phyloP scores from a whole-genome alignment of 2,329 filamentous ascomycete species.

The Aureobasidium melanogenum region DNA sequence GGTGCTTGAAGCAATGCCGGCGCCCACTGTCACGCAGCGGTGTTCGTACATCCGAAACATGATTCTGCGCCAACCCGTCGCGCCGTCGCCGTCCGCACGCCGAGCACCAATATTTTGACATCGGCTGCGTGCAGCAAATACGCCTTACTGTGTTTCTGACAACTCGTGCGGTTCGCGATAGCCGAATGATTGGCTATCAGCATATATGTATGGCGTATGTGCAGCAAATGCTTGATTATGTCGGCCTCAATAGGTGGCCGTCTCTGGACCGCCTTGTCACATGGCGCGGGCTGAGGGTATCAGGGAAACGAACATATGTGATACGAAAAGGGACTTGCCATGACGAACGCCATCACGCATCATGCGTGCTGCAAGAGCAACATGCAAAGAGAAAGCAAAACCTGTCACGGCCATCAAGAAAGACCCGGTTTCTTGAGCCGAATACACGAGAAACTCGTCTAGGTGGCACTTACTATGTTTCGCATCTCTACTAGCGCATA shows the following conservation, averaged over 20 bases:
- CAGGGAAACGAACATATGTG: neutral
- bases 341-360: slow-evolving; percentile 7
- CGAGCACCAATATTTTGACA: neutral
- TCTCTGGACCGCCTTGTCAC: neutral
- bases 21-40: neutral
- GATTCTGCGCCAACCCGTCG: neutral
- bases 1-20: neutral
- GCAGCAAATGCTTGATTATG: neutral
- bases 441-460: neutral
- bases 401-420: neutral
- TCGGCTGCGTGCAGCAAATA: neutral
- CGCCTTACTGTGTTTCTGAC: neutral
- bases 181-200: slow-evolving; percentile 10
- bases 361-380: neutral
- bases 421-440: neutral
- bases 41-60: slow-evolving; percentile 1
- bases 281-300: neutral
- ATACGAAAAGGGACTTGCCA: neutral
- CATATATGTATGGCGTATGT: slow-evolving; percentile 1
- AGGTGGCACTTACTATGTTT: neutral
- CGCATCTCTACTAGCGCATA: slow-evolving; percentile 1
- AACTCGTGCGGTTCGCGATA: slow-evolving; percentile 5
- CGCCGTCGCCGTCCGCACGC: neutral
- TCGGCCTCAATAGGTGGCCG: neutral
- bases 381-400: neutral